A percentile compares a stretch with the other conserved stretches of the same genome.
phyloP scores from a whole-genome alignment of 2,329 filamentous ascomycete species.

The Fusarium tricinctum region DNA sequence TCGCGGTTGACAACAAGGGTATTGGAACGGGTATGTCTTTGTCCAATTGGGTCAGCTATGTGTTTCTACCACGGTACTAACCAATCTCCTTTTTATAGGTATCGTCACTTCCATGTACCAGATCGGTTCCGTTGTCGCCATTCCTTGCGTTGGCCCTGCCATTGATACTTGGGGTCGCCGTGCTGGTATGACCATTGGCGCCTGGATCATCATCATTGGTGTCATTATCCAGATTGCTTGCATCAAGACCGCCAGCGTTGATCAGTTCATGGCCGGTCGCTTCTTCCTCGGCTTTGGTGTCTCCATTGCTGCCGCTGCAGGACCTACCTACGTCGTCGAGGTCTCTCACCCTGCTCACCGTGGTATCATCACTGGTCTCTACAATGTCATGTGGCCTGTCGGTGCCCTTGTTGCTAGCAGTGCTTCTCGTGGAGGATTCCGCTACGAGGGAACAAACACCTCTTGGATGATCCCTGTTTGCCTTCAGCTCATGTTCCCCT shows the following conservation, averaged over 20 bases:
- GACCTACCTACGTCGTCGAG: slow-evolving; percentile 64
- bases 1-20: slow-evolving; percentile 52
- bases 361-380: slow-evolving; percentile 68
- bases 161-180: slow-evolving; percentile 64
- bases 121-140: slow-evolving; percentile 63
- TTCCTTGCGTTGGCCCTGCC: slow-evolving; percentile 63
- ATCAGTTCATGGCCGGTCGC: slow-evolving; percentile 67
- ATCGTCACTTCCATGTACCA: slow-evolving; percentile 61
- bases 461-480: slow-evolving; percentile 59
- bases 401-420: slow-evolving; percentile 64
- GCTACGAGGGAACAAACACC: slow-evolving; percentile 48
- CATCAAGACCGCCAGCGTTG: slow-evolving; percentile 40
- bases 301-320: slow-evolving; percentile 61
- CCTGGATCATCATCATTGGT: slow-evolving; percentile 60
- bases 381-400: slow-evolving; percentile 62
- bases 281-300: slow-evolving; percentile 73
- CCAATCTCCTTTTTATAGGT: slow-evolving; percentile 1
- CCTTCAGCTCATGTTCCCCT: slow-evolving; percentile 59
- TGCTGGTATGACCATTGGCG: slow-evolving; percentile 62
- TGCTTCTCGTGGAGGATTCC: slow-evolving; percentile 59
- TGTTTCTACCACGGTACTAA: not conserved
- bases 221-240: slow-evolving; percentile 61
- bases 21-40: slow-evolving; percentile 42
- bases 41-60: not conserved
- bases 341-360: slow-evolving; percentile 62